Base-by-base conservation (phyloP, 441 rosid species). In the Syzygium syzygioides region DNA sequence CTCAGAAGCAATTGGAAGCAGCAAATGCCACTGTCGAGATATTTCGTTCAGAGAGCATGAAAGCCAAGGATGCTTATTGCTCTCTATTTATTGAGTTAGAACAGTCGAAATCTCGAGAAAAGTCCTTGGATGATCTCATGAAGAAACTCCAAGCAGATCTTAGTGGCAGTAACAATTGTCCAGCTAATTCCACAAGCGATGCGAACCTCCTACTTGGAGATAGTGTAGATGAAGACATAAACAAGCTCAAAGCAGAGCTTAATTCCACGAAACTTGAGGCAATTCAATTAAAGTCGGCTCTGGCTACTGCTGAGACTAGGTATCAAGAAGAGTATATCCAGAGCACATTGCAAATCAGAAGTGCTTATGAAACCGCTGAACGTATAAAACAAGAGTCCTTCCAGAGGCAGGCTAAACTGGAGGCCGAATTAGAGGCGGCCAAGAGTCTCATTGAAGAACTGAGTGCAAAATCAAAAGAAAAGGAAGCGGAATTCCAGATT, bases 251-350 rank as follows among this genome's bases (percentile, higher is more conserved):
- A 87, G 91, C 89, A 52, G 99, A 96, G 91, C 92, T 87, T 85
- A 41, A 89, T 60, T 79, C 37, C 1, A 85, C 37, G 4, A 87
- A 50, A 32, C 55, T 86, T 55, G 99, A 96, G 94, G 92, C 94
- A 89, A 90, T 89, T 50, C 97, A 95, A 34, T 87, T 96, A 91
- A 94, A 93, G 92, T 93, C 96, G 55, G 97, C 95, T 53, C 89
- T 97, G 30, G 98, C 95, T 91, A 95, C 94, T 26, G 93, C 96
- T 52, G 99, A 98, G 93, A 89, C 91, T 32, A 92, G 97, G 91
- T 96, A 95, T 90, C 97, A 97, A 64, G 98, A 96, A 90, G 98
- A 96, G 91, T 95, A 96, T 88, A 95, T 97, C 56, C 97, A 90
- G 55, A 95, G 97, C 95, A 95, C 97, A 14, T 88, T 97, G 93